Evolutionary conservation across 129 eudicot species (phyloP).

Genomic region (Rutidosis leptorrhynchoides): DNA sequence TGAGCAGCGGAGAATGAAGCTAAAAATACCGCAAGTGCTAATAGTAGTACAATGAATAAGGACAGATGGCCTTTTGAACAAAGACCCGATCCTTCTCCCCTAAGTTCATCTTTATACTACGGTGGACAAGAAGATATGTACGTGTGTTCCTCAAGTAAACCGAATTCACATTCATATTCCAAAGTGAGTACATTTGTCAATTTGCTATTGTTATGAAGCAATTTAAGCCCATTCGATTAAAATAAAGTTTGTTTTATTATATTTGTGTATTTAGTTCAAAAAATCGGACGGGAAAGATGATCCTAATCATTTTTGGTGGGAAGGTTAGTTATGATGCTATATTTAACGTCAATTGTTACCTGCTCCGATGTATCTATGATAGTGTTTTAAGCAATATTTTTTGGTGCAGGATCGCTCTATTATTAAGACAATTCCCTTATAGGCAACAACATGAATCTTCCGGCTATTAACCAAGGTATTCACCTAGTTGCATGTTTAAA

Average conservation of each 20-base stretch:
- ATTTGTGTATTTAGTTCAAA: conserved; percentile 38
- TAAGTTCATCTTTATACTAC: conserved; percentile 59
- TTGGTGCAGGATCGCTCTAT: conserved; percentile 59
- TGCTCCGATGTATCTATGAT: neutral
- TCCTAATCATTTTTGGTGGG: conserved; percentile 54
- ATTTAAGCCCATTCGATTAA: conserved; percentile 7
- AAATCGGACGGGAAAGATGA: conserved; percentile 49
- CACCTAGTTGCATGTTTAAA: neutral
- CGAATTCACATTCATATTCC: conserved; percentile 28
- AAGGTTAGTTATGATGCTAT: conserved; percentile 40
- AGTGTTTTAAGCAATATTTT: neutral
- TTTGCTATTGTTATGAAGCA: conserved; percentile 1
- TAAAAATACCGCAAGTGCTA: conserved; percentile 30
- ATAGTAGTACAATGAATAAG: conserved; percentile 31
- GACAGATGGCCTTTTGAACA: conserved; percentile 49
- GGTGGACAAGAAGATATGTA: conserved; percentile 77
- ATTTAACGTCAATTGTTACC: neutral
- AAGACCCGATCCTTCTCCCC: conserved; percentile 46
- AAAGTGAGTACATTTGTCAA: conserved; percentile 31
- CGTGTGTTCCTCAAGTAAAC: conserved; percentile 43
- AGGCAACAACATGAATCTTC: conserved; percentile 37
- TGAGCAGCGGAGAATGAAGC: conserved; percentile 38
- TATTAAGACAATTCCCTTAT: conserved; percentile 32
- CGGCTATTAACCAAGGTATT: conserved; percentile 42
- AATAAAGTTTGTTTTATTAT: neutral